Conservation (phyloP, 208 protist species). For the Naegleria fowleri region DNA sequence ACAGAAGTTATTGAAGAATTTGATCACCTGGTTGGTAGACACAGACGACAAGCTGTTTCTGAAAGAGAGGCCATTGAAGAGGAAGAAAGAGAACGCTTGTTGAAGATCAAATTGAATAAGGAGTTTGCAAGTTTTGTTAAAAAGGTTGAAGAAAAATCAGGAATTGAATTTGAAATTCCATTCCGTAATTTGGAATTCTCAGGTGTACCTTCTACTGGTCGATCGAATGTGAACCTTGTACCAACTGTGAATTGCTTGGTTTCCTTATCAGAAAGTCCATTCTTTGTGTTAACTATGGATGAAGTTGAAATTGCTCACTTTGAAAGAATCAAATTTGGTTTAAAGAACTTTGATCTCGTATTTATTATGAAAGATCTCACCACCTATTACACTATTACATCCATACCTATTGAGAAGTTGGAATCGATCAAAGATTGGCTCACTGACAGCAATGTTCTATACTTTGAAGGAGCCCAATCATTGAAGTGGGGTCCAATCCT, state of each 20-base stretch:
- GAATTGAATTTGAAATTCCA: slow-evolving; percentile 68
- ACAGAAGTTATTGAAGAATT: slow-evolving; percentile 74
- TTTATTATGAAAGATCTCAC: slow-evolving; percentile 93
- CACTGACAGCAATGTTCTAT: not conserved
- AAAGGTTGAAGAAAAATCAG: slow-evolving; percentile 49
- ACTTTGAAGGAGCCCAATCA: slow-evolving; percentile 4
- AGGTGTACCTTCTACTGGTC: slow-evolving; percentile 51
- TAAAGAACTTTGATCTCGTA: slow-evolving; percentile 91
- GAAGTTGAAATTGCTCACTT: slow-evolving; percentile 88
- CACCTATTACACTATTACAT: not conserved
- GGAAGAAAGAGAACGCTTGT: slow-evolving; percentile 52
- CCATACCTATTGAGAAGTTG: not conserved
- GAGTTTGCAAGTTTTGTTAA: slow-evolving; percentile 56
- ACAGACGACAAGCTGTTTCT: not conserved
- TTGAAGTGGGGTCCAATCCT: slow-evolving; percentile 8
- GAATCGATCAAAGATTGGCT: slow-evolving; percentile 27
- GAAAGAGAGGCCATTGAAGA: slow-evolving; percentile 60
- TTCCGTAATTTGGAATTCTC: slow-evolving; percentile 65
- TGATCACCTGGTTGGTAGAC: slow-evolving; percentile 15
- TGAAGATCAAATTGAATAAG: slow-evolving; percentile 51
- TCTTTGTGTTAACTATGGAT: slow-evolving; percentile 81
- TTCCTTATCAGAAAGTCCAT: slow-evolving; percentile 72
- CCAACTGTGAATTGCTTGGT: slow-evolving; percentile 69
- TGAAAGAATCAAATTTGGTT: slow-evolving; percentile 76
- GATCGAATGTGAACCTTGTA: slow-evolving; percentile 51